A percentile compares a stretch with the other conserved stretches of the same genome.
phyloP scores from a whole-genome alignment of 2,329 filamentous ascomycete genomes.

The Mycocentrospora acerina region DNA sequence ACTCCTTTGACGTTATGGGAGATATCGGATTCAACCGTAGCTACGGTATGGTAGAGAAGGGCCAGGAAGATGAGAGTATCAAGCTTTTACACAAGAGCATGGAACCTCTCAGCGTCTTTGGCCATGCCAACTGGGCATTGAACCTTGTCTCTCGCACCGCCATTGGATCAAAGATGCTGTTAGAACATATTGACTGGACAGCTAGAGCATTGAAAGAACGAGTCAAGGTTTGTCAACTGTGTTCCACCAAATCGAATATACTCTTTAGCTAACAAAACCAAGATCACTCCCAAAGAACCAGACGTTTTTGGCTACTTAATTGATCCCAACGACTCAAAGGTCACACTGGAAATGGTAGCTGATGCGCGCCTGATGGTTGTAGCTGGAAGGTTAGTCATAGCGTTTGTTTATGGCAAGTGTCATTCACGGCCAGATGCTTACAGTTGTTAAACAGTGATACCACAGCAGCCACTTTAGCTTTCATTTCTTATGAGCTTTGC shows the following conservation, averaged over 20 bases:
- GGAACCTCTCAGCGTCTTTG: constrained; percentile 19
- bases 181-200: constrained; percentile 29
- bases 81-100: constrained; percentile 28
- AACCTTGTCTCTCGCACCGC: constrained; percentile 17
- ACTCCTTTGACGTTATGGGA: constrained; percentile 54
- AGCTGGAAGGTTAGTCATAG: constrained; percentile 29
- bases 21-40: constrained; percentile 47
- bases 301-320: constrained; percentile 31
- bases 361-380: constrained; percentile 31
- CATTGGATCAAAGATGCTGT: constrained; percentile 20
- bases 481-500: constrained; percentile 34
- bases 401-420: not conserved
- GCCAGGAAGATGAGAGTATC: constrained; percentile 29
- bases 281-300: constrained; percentile 29
- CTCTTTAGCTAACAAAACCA: not conserved
- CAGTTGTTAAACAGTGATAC: constrained; percentile 25
- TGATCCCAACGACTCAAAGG: constrained; percentile 18
- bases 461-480: constrained; percentile 29
- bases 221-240: constrained; percentile 18
- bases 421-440: not conserved
- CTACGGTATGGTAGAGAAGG: constrained; percentile 42
- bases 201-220: constrained; percentile 25
- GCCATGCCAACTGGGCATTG: constrained; percentile 25
- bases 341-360: constrained; percentile 25
- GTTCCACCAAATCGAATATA: not conserved